These are phyloP conservation scores for Neodidymelliopsis sp. DNA, from an alignment of 2,329 filamentous ascomycete species.

Conservation along the genomic window DNA sequence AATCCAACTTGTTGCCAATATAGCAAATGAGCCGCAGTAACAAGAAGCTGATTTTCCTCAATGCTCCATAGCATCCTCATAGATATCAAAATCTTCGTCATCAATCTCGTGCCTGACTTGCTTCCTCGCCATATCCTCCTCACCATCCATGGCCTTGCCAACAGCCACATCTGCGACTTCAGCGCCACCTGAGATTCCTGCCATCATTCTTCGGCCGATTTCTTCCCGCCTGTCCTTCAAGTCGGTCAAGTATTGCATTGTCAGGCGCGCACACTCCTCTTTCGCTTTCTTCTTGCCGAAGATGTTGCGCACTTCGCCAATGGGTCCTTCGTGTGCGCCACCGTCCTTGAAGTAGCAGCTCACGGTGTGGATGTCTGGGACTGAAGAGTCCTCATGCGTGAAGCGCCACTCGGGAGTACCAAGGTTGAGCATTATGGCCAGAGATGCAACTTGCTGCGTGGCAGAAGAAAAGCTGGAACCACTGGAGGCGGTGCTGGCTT, in stretches of 20 bases:
- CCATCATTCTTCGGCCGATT: constrained; percentile 20
- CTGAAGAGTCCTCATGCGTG: constrained; percentile 3
- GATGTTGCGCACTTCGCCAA: constrained; percentile 54
- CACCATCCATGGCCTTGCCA: not conserved
- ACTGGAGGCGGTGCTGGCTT: not conserved
- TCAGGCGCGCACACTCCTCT: constrained; percentile 56
- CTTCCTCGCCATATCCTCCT: not conserved
- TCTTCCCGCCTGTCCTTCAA: constrained; percentile 31
- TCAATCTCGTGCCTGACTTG: not conserved
- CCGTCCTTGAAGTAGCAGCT: constrained; percentile 44
- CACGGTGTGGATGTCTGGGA: constrained; percentile 45
- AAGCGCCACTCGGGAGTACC: constrained; percentile 32
- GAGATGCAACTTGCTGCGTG: constrained; percentile 27
- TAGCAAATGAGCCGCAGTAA: no score
- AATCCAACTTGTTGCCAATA: not conserved
- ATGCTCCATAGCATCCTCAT: constrained; percentile 7
- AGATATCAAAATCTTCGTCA: constrained; percentile 8
- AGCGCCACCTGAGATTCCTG: not conserved
- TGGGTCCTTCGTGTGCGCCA: constrained; percentile 32
- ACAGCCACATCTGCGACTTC: not conserved
- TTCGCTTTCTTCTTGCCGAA: constrained; percentile 60
- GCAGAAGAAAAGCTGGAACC: constrained; percentile 11
- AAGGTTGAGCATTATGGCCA: constrained; percentile 32
- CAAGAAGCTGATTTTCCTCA: not conserved
- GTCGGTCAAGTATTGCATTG: constrained; percentile 49